Evolutionary conservation across 2,329 filamentous ascomycete species (phyloP).

Genomic region (Elsinoe fawcettii): DNA sequence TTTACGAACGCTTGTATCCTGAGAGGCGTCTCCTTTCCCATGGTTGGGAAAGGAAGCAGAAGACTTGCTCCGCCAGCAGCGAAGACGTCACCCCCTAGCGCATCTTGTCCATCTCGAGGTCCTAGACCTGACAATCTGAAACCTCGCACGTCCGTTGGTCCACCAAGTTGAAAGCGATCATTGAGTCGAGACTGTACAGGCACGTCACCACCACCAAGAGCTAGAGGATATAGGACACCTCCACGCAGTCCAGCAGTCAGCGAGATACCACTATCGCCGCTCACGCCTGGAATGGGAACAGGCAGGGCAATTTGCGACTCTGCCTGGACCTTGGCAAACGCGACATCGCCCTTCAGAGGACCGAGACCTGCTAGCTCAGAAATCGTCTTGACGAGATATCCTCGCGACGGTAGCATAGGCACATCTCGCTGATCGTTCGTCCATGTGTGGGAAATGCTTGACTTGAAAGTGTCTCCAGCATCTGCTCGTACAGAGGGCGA

Average conservation of each 20-base stretch:
- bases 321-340: conserved; percentile 87
- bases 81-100: conserved; percentile 85
- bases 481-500: conserved; percentile 76
- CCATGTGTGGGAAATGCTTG: conserved; percentile 73
- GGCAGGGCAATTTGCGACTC: conserved; percentile 72
- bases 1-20: conserved; percentile 88
- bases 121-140: conserved; percentile 87
- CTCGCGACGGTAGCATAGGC: conserved; percentile 71
- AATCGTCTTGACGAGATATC: conserved; percentile 70
- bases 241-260: conserved; percentile 74
- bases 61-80: conserved; percentile 82
- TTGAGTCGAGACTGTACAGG: conserved; percentile 71
- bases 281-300: conserved; percentile 61
- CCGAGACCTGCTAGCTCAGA: conserved; percentile 85
- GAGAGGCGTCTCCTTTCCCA: conserved; percentile 74
- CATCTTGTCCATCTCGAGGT: conserved; percentile 75
- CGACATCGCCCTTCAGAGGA: conserved; percentile 75
- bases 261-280: conserved; percentile 66
- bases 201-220: conserved; percentile 48
- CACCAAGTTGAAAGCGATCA: conserved; percentile 90
- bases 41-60: conserved; percentile 73
- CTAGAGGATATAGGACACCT: conserved; percentile 75
- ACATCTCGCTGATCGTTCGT: conserved; percentile 74
- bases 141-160: conserved; percentile 87
- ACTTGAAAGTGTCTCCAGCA: conserved; percentile 87